Conservation (phyloP, 2,329 filamentous ascomycete genomes). For the Tolypocladium endophyticum region DNA sequence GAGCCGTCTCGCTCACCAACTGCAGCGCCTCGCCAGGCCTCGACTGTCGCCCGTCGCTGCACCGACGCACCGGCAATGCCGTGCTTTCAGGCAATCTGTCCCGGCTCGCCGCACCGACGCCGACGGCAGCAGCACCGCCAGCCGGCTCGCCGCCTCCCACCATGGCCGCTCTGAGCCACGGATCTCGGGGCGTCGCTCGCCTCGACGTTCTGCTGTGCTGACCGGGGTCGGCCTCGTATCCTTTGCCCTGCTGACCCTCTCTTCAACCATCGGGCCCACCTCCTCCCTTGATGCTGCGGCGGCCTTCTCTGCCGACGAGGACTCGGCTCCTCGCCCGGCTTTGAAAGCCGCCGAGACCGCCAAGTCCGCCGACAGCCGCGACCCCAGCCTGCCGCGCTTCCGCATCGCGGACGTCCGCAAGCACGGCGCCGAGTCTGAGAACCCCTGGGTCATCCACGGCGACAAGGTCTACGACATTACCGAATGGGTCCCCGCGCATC, state of each 20-base stretch:
- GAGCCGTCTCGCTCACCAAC: slow-evolving; percentile 5
- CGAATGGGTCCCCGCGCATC: slow-evolving; percentile 55
- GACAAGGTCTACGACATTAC: slow-evolving; percentile 62
- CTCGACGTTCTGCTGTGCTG: slow-evolving; percentile 3
- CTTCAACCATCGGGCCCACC: background rate
- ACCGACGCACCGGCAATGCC: background rate
- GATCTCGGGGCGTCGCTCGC: slow-evolving; percentile 1
- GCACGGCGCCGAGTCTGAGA: slow-evolving; percentile 39
- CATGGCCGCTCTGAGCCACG: background rate
- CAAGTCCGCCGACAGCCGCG: slow-evolving; percentile 17
- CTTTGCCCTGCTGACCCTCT: slow-evolving; percentile 1
- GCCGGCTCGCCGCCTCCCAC: background rate
- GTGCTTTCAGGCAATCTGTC: background rate
- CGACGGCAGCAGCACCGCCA: background rate
- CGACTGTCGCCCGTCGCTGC: background rate
- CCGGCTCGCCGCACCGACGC: background rate
- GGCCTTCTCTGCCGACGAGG: background rate
- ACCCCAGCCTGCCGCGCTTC: slow-evolving; percentile 35
- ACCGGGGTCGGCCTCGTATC: slow-evolving; percentile 4
- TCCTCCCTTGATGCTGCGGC: slow-evolving; percentile 5
- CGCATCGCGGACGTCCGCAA: slow-evolving; percentile 39
- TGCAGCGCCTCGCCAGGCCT: background rate
- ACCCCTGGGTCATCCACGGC: slow-evolving; percentile 54
- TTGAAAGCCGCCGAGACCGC: background rate
- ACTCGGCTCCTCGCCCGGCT: background rate